Evolutionary conservation across 73 alveolate genomes (phyloP).

Genomic region (Symbiodinium pilosum): DNA sequence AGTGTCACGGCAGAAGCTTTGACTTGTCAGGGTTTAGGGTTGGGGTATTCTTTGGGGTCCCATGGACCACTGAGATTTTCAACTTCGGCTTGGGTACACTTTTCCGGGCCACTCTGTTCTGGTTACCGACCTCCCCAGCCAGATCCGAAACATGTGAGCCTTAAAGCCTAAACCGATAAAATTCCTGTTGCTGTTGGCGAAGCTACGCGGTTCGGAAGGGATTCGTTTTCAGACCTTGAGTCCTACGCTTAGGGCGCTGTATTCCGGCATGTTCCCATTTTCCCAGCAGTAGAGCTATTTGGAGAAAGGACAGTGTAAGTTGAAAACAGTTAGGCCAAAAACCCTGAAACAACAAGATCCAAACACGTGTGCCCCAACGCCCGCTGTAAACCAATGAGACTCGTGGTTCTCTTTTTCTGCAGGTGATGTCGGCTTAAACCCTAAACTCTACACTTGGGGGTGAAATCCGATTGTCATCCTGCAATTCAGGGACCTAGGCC

Average conservation of each 20-base stretch:
- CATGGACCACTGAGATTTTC: not conserved
- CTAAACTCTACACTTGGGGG: not conserved
- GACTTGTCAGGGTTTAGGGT: not conserved
- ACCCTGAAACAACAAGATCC: not conserved
- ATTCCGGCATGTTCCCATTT: no score
- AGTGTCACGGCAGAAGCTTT: not conserved
- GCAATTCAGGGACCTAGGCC: not conserved
- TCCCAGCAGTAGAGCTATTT: no score
- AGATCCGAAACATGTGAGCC: not conserved
- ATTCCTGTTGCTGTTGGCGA: no score
- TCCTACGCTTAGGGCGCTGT: no score
- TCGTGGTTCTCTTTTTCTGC: no score
- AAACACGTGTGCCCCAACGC: not conserved
- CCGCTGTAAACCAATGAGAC: not conserved
- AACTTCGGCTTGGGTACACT: no score
- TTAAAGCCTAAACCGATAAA: not conserved
- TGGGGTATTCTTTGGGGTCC: not conserved
- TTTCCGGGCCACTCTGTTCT: no score
- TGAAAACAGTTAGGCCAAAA: not conserved
- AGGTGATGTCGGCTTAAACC: not conserved
- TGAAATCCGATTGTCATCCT: not conserved
- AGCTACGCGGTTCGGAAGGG: no score
- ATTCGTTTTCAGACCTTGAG: no score
- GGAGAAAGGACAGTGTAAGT: no score
- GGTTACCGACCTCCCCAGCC: not conserved